Conservation (phyloP, 148 eudicot species). For the Nepenthes gracilis region DNA sequence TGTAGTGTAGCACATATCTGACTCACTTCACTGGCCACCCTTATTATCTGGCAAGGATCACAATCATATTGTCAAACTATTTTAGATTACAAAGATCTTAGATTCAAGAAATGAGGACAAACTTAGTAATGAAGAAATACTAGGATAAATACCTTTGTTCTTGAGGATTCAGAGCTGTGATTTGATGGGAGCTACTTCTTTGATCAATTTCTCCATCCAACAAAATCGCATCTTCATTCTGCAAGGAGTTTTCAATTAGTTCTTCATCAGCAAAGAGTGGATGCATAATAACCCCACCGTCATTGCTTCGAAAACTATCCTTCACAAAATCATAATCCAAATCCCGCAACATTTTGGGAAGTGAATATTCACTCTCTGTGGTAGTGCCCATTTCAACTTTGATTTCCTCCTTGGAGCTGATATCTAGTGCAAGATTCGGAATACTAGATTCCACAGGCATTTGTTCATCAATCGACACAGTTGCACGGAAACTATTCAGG, state of each 20-base stretch:
- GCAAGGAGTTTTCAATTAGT: constrained; percentile 18
- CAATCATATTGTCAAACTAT: no score
- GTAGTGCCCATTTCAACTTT: constrained; percentile 60
- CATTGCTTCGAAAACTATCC: constrained; percentile 34
- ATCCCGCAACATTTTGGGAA: constrained; percentile 75
- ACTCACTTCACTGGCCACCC: no score
- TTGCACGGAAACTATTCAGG: constrained; percentile 51
- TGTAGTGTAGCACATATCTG: no score
- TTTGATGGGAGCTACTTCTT: constrained; percentile 18
- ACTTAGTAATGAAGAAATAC: no score
- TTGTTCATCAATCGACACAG: constrained; percentile 34
- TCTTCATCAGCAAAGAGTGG: constrained; percentile 27
- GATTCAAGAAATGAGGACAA: no score
- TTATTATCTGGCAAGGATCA: no score
- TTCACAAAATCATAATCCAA: constrained; percentile 62
- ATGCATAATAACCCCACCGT: constrained; percentile 28
- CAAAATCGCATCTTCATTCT: constrained; percentile 28
- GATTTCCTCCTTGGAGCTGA: constrained; percentile 61
- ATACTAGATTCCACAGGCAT: constrained; percentile 16
- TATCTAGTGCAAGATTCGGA: constrained; percentile 21
- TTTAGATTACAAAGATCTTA: no score
- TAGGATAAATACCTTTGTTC: constrained; percentile 21
- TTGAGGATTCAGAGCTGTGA: constrained; percentile 6
- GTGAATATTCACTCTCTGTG: constrained; percentile 33
- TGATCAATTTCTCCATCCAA: constrained; percentile 21